These are phyloP conservation scores for Amoeboaphelidium protococcarum DNA, from an alignment of 371 early-diverging fungal genomes.

Conservation along the genomic window DNA sequence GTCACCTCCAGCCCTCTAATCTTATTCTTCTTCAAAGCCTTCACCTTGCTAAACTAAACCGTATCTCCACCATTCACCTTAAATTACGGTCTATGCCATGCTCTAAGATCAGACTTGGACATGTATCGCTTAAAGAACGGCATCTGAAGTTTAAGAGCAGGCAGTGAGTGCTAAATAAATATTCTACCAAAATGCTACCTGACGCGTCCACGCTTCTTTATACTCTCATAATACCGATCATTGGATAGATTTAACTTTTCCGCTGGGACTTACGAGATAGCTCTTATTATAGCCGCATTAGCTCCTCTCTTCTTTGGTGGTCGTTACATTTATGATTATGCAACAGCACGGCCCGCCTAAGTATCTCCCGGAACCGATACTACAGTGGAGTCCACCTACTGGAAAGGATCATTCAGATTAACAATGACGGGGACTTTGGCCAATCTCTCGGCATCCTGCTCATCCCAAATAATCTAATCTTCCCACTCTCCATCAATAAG, in stretches of 20 bases:
- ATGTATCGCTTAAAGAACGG: slow-evolving; percentile 14
- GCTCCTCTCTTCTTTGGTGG: neutral
- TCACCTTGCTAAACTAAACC: slow-evolving; percentile 39
- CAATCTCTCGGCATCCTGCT: slow-evolving; percentile 1
- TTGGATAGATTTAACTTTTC: slow-evolving; percentile 85
- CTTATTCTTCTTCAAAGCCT: slow-evolving; percentile 25
- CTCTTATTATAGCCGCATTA: slow-evolving; percentile 2
- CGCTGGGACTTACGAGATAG: slow-evolving; percentile 5
- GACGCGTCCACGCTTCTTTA: slow-evolving; percentile 41
- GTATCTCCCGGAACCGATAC: neutral
- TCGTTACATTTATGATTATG: neutral
- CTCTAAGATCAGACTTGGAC: slow-evolving; percentile 35
- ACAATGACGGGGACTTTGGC: neutral
- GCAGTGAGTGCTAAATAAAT: slow-evolving; percentile 66
- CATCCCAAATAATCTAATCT: slow-evolving; percentile 12
- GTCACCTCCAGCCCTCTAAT: neutral
- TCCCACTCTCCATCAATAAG: slow-evolving; percentile 10
- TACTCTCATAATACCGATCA: slow-evolving; percentile 72
- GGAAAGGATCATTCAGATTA: slow-evolving; percentile 6
- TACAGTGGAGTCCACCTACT: slow-evolving; percentile 2
- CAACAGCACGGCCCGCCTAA: neutral
- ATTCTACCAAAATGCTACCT: slow-evolving; percentile 72
- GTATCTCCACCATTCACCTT: slow-evolving; percentile 24
- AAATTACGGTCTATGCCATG: slow-evolving; percentile 76
- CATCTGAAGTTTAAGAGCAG: slow-evolving; percentile 66